phyloP scores from a whole-genome alignment of 352 stramenopile genomes.

The Pythium sukuiense region DNA sequence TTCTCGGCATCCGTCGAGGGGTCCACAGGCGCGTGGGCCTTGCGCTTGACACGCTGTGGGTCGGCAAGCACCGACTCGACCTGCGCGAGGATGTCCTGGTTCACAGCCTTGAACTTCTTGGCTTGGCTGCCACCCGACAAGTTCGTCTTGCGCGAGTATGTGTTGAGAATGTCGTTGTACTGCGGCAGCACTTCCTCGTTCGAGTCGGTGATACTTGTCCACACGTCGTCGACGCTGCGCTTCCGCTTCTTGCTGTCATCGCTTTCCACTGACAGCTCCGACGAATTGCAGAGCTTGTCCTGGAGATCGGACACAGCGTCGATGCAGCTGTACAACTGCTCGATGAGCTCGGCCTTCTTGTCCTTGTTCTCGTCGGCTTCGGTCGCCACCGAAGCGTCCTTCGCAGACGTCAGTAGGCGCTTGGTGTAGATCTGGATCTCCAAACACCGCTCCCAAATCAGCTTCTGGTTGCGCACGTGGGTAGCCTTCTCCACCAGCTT shows the following conservation, averaged over 20 bases:
- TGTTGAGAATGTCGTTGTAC: constrained; percentile 85
- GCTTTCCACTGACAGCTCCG: constrained; percentile 38
- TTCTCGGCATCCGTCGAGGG: constrained; percentile 22
- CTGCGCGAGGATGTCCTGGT: constrained; percentile 84
- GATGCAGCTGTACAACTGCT: constrained; percentile 65
- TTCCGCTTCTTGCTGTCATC: constrained; percentile 64
- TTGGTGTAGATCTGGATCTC: constrained; percentile 88
- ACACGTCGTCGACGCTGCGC: constrained; percentile 54
- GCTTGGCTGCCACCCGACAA: constrained; percentile 56
- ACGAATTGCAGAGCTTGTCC: constrained; percentile 64
- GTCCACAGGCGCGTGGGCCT: constrained; percentile 71
- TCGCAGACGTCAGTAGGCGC: constrained; percentile 55
- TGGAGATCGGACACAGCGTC: constrained; percentile 60
- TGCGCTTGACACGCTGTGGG: constrained; percentile 77
- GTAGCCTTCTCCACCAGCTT: constrained; percentile 76
- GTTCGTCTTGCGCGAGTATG: constrained; percentile 73
- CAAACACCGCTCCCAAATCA: constrained; percentile 83
- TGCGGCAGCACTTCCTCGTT: constrained; percentile 59
- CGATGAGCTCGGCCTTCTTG: constrained; percentile 40
- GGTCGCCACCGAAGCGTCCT: constrained; percentile 33
- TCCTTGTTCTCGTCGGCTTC: constrained; percentile 27
- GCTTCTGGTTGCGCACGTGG: constrained; percentile 81
- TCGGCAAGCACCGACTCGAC: constrained; percentile 85
- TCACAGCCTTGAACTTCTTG: constrained; percentile 90
- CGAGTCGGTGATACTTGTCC: constrained; percentile 41